Percentiles rank a stretch among this genome's conserved stretches.
These are phyloP conservation scores for Rhynchosporium agropyri DNA, from an alignment of 2,329 filamentous ascomycete genomes.

Conservation along the genomic window DNA sequence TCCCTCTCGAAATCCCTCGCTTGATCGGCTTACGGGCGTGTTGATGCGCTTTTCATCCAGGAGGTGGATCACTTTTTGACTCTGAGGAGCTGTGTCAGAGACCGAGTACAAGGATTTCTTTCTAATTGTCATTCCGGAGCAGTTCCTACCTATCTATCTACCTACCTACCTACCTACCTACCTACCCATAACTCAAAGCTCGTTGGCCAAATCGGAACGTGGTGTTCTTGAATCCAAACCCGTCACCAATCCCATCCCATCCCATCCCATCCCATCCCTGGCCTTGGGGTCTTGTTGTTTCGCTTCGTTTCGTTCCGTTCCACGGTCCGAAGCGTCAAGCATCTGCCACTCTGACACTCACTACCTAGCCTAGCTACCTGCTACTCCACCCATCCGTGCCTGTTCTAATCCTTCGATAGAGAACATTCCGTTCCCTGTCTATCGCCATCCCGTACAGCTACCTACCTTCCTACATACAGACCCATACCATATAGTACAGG, in stretches of 20 bases:
- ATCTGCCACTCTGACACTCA: neutral
- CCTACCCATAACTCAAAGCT: neutral
- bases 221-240: neutral
- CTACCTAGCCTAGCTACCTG: neutral
- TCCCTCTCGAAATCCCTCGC: slow-evolving; percentile 6
- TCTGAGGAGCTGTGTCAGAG: slow-evolving; percentile 4
- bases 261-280: too few relatives aligned
- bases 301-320: neutral
- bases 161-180: neutral
- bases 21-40: slow-evolving; percentile 15
- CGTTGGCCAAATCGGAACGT: neutral
- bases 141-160: neutral
- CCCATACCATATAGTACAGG: neutral
- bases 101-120: neutral
- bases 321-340: slow-evolving; percentile 7
- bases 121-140: too few relatives aligned
- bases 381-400: neutral
- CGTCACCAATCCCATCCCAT: neutral
- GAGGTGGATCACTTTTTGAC: slow-evolving; percentile 1
- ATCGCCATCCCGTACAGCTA: neutral
- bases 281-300: neutral
- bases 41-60: slow-evolving; percentile 12
- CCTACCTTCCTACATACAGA: neutral
- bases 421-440: slow-evolving; percentile 1
- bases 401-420: slow-evolving; percentile 9